Evolutionary conservation across 257 asterid genomes (phyloP).

Genomic region (Jacaranda copaia): DNA sequence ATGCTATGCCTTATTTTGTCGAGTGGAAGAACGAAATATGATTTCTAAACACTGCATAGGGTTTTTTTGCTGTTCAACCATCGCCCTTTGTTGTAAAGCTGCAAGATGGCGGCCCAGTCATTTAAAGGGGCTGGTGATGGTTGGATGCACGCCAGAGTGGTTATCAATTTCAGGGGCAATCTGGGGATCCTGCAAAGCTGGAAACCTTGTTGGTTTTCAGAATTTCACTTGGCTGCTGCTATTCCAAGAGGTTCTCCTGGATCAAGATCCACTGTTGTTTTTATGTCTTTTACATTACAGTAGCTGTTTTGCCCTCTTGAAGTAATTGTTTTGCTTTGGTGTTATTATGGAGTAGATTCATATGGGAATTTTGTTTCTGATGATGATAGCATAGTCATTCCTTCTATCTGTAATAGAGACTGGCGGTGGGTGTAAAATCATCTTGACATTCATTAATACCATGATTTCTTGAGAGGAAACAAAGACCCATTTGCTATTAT

Average conservation of each 20-base stretch:
- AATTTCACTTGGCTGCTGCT: slow-evolving; percentile 6
- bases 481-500: too few species aligned
- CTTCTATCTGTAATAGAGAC: too few species aligned
- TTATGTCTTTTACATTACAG: background rate
- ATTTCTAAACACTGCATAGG: slow-evolving; percentile 52
- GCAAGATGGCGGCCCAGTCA: background rate
- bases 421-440: background rate
- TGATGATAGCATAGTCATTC: too few species aligned
- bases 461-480: background rate
- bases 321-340: background rate
- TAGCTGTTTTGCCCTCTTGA: background rate
- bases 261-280: too few species aligned
- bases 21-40: slow-evolving; percentile 94
- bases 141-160: background rate
- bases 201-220: background rate
- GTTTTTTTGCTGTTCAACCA: slow-evolving; percentile 20
- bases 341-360: background rate
- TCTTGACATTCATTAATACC: background rate
- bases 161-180: background rate
- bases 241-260: background rate
- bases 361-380: slow-evolving; percentile 7
- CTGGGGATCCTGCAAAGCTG: background rate
- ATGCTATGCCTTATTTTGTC: slow-evolving; percentile 84
- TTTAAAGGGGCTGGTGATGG: slow-evolving; percentile 5
- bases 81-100: slow-evolving; percentile 24